These are phyloP conservation scores for Zea luxurians DNA, from an alignment of 176 grass and related monocot species.

Conservation along the genomic window DNA sequence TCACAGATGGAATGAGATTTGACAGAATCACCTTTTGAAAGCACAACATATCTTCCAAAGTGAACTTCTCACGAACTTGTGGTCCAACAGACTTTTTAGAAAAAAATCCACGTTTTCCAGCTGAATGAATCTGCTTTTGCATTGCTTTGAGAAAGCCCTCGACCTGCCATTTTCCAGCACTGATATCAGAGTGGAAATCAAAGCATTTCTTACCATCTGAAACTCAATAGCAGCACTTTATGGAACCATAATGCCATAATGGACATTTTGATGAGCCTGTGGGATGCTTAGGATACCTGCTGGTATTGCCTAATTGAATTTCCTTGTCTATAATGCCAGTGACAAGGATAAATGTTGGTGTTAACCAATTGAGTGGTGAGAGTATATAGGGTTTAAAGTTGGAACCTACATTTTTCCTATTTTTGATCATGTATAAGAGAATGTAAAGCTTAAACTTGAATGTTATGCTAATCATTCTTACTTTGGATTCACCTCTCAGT, in stretches of 20 bases:
- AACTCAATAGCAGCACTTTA: not conserved
- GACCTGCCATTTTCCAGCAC: conserved; percentile 58
- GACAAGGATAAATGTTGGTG: not conserved
- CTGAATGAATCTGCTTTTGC: conserved; percentile 94
- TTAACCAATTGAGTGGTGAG: conserved; percentile 12
- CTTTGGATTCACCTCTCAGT: not conserved
- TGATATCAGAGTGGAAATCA: conserved; percentile 15
- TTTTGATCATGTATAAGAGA: not conserved
- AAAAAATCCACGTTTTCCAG: conserved; percentile 88
- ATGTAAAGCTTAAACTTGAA: conserved; percentile 8
- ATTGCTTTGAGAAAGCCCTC: conserved; percentile 96
- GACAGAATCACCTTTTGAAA: conserved; percentile 82
- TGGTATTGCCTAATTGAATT: not conserved
- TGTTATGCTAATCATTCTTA: not conserved
- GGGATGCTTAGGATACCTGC: not conserved
- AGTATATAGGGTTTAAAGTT: not conserved
- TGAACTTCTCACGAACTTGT: conserved; percentile 92
- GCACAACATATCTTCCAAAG: conserved; percentile 94
- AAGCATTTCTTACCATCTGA: conserved; percentile 2
- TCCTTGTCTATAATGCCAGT: not conserved
- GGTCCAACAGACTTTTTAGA: conserved; percentile 87
- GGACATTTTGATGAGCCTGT: not conserved
- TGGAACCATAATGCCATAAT: not conserved
- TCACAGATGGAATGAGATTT: conserved; percentile 1
- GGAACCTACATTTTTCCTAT: not conserved